Evolutionary conservation across 179 eudicot species (phyloP), one percentile per base, ranked within the genome.

Genomic region (Corrigiola litoralis): DNA sequence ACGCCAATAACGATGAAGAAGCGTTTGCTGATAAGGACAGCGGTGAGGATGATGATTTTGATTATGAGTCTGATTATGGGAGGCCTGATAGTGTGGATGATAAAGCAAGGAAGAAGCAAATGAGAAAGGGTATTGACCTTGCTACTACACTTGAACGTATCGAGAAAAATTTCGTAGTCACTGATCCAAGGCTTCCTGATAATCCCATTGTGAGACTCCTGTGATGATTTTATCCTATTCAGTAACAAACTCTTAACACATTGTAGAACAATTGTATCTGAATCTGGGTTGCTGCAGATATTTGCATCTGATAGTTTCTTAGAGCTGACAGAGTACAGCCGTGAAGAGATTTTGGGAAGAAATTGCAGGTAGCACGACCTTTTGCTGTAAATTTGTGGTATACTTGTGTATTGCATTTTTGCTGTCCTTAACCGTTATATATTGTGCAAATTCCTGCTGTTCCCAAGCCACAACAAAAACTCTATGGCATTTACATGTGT

Each of bases 281-380:
- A n/a, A n/a, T 14, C 11, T 76, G 56, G 16, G 40, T 68, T 60
- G 41, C 64, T 41, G 73, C 79, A 92, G 99, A 95, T 95, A 49
- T 95, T 95, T 75, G 97, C 99, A 65, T 95, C 99, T 21, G 99
- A 95, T 77, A 95, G 99, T 76, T 95, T 95, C 95, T 72, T 95
- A 73, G 99, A 95, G 87, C 80, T 95, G 71, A 92, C 99, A 20
- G 99, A 95, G 79, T 95, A 92, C 72, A 88, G 90, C 21, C 90
- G 99, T 60, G 97, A 92, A 78, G 97, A 95, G 72, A 95, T 95
- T 38, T 78, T 92, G 77, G 99, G 99, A 65, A 82, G 99, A 80
- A 95, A 95, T 75, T 95, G 99, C 85, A 92, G 99, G 99, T 91
- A 68, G 14, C n/a, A 60, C 25, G 45, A 38, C 31, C 34, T 45